phyloP scores from a whole-genome alignment of 164 flowering plant species.

The Liriodendron chinense region DNA sequence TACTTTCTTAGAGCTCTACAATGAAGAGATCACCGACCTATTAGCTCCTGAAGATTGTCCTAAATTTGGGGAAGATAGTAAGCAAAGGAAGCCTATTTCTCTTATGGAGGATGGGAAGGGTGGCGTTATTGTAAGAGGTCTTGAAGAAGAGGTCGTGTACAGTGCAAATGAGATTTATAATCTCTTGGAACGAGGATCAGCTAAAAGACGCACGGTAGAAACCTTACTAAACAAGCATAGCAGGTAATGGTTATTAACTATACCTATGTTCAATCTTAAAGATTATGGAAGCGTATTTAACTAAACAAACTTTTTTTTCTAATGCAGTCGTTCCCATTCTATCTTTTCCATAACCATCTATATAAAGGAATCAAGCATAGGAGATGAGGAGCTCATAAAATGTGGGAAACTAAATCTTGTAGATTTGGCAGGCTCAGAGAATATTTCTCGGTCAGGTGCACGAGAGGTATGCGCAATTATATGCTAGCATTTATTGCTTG shows the following conservation, averaged over 20 bases:
- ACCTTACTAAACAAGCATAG: slow-evolving; percentile 33
- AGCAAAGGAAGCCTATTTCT: slow-evolving; percentile 27
- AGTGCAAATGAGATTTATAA: slow-evolving; percentile 31
- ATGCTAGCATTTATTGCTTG: not conserved
- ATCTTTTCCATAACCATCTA: slow-evolving; percentile 31
- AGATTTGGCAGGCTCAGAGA: slow-evolving; percentile 35
- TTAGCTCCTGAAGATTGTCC: slow-evolving; percentile 26
- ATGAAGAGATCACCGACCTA: slow-evolving; percentile 36
- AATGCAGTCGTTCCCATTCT: slow-evolving; percentile 32
- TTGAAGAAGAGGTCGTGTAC: slow-evolving; percentile 32
- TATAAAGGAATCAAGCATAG: slow-evolving; percentile 24
- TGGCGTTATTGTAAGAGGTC: slow-evolving; percentile 32
- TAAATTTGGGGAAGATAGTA: slow-evolving; percentile 18
- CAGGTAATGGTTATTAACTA: slow-evolving; percentile 18
- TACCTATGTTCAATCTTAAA: not conserved
- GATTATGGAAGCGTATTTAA: not conserved
- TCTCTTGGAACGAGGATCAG: slow-evolving; percentile 30
- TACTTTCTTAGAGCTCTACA: slow-evolving; percentile 36
- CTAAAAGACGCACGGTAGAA: slow-evolving; percentile 30
- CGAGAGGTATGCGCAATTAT: slow-evolving; percentile 22
- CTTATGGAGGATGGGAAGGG: slow-evolving; percentile 37
- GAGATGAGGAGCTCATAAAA: slow-evolving; percentile 28
- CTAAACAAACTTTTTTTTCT: not conserved
- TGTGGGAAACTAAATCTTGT: slow-evolving; percentile 37
- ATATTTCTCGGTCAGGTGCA: slow-evolving; percentile 28